phyloP scores from a whole-genome alignment of 495 filamentous ascomycete species.

The Filosporella fistucella region DNA sequence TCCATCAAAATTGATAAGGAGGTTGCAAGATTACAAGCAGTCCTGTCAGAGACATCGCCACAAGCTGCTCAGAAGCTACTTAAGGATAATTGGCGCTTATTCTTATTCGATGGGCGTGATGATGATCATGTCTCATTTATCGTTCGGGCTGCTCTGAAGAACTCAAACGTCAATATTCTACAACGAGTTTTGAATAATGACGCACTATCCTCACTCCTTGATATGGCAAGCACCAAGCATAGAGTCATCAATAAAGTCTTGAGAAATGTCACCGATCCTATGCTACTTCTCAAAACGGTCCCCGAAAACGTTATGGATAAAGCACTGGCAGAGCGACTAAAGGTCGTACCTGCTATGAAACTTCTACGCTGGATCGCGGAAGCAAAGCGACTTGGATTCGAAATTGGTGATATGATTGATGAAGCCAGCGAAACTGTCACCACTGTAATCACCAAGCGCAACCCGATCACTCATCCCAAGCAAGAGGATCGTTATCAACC shows the following conservation, averaged over 20 bases:
- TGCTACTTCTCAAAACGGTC: not conserved
- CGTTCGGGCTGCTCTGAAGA: slow-evolving; percentile 17
- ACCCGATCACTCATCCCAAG: not conserved
- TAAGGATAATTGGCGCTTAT: slow-evolving; percentile 13
- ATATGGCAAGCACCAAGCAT: not conserved
- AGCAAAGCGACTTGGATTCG: slow-evolving; percentile 17
- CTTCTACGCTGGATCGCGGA: slow-evolving; percentile 17
- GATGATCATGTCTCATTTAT: slow-evolving; percentile 17
- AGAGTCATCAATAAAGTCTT: slow-evolving; percentile 3
- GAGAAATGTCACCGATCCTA: not conserved
- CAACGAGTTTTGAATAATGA: slow-evolving; percentile 13
- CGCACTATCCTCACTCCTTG: not conserved
- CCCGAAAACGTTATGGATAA: slow-evolving; percentile 8
- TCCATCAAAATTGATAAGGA: slow-evolving; percentile 17
- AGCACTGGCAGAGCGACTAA: not conserved
- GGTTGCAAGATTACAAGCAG: slow-evolving; percentile 4
- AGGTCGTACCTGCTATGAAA: slow-evolving; percentile 3
- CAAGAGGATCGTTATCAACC: not conserved
- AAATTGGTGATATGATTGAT: slow-evolving; percentile 16
- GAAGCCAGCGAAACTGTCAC: slow-evolving; percentile 8
- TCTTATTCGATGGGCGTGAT: slow-evolving; percentile 13
- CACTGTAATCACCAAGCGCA: no score
- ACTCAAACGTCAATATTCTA: slow-evolving; percentile 8
- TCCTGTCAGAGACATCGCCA: slow-evolving; percentile 9
- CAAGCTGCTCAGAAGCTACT: slow-evolving; percentile 15